Base-by-base conservation (phyloP, 495 filamentous ascomycete species). In the Cercophora newfieldiana region DNA sequence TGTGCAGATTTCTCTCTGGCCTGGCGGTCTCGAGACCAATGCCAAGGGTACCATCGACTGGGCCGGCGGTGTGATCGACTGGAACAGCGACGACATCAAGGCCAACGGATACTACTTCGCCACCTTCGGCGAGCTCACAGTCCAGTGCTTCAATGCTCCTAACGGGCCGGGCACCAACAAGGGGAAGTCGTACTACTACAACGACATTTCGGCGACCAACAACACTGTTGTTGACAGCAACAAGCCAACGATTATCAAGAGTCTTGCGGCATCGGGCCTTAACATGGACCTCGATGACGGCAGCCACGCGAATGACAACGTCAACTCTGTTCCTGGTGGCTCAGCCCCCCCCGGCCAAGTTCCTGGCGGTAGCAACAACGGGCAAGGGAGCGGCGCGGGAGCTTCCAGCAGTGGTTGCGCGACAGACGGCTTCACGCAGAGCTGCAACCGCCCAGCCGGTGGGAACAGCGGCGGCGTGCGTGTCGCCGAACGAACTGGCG, bases 1-100 rank as follows among this genome's bases (percentile, higher is more conserved):
- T 68, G 86, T 99, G 59, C 91, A 97, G 80, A 82, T 99, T 67
- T 98, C 96, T 14, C 87, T 98, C 73, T 99, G 95, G 95, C 96
- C 95, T 64, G 95, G 91, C 68, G 95, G 95, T 71, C 83, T 89
- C 54, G 76, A 87, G 22, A 84, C 85, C 77, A 97, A 96, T 74
- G 90, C 86, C 28, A 62, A 88, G 71, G 95, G 96, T 66, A 98
- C 95, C 18, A 87, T 97, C 67, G 85, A 86, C 55, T 99, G 95
- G 95, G 90, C 95, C 16, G 95, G 95, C 70, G 95, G 95, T 66
- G 78, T 83, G 63, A 92, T 99, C 68, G 84, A 96, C 79, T 99
- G 95, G 95, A 85, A 91, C 74, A 86, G 83, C 68, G 79, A 81
- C 56, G 90, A 94, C 74, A 94, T 97, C 83, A 79, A 93, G 82